Percentiles rank a stretch among this genome's conserved stretches.
Conservation (phyloP, 371 early-diverging fungal species). For the Mortierella sp. region DNA sequence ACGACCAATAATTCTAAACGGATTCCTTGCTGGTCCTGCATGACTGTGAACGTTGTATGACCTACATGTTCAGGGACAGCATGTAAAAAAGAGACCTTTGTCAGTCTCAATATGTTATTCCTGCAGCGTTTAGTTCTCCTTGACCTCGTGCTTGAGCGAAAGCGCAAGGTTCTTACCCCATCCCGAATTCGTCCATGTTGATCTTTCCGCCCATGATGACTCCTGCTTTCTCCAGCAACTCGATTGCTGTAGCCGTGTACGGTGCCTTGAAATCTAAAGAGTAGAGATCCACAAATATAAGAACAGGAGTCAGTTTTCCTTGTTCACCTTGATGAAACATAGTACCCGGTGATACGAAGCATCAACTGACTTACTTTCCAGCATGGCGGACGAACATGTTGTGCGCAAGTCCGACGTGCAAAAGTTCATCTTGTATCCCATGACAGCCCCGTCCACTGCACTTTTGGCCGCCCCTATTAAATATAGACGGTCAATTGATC, state of each 20-base stretch:
- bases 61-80: constrained; percentile 31
- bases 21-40: constrained; percentile 68
- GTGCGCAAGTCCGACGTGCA: constrained; percentile 72
- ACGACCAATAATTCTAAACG: constrained; percentile 42
- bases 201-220: constrained; percentile 86
- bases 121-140: neutral
- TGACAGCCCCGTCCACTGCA: constrained; percentile 69
- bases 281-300: neutral
- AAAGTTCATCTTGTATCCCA: constrained; percentile 84
- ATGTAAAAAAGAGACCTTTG: neutral
- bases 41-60: constrained; percentile 68
- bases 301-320: neutral
- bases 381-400: constrained; percentile 78
- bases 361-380: constrained; percentile 63
- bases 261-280: constrained; percentile 78
- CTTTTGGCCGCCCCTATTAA: constrained; percentile 47
- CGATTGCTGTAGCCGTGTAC: constrained; percentile 83
- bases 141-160: neutral
- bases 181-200: constrained; percentile 98
- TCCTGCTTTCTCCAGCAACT: constrained; percentile 73
- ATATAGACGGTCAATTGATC: neutral
- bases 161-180: constrained; percentile 72
- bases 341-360: neutral
- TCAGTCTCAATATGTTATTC: neutral
- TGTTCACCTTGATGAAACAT: too few species aligned